phyloP scores from a whole-genome alignment of 2,329 filamentous ascomycete genomes.

The Verticillium longisporum region DNA sequence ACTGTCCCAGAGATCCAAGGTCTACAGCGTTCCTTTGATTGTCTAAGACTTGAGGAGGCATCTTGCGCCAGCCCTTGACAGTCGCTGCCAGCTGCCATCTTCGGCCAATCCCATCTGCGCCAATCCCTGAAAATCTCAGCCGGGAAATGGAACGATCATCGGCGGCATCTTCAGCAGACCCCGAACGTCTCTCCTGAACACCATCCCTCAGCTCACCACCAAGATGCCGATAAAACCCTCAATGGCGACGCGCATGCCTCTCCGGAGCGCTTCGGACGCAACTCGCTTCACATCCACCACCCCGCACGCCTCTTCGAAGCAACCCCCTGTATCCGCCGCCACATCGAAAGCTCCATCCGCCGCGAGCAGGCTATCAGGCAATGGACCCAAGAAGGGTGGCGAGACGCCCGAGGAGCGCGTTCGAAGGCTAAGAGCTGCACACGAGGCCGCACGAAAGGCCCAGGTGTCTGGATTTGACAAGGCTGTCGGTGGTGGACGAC shows the following conservation, averaged over 20 bases:
- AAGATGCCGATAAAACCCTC: slow-evolving; percentile 1
- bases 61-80: neutral
- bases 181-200: neutral
- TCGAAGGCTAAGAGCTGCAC: slow-evolving; percentile 59
- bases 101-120: neutral
- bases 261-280: slow-evolving; percentile 70
- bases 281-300: slow-evolving; percentile 58
- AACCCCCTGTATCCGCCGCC: slow-evolving; percentile 12
- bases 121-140: neutral
- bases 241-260: slow-evolving; percentile 38
- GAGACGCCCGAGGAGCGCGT: slow-evolving; percentile 68
- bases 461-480: slow-evolving; percentile 46
- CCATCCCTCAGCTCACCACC: neutral
- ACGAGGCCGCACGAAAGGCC: slow-evolving; percentile 58
- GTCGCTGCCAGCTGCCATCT: neutral
- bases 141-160: neutral
- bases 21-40: too few species aligned
- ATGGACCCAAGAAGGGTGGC: slow-evolving; percentile 20
- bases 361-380: slow-evolving; percentile 4
- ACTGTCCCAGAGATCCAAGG: too few species aligned
- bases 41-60: too few species aligned
- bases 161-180: neutral
- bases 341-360: slow-evolving; percentile 20
- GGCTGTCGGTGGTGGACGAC: slow-evolving; percentile 38
- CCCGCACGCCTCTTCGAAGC: slow-evolving; percentile 61